Percentiles rank a stretch among this genome's conserved stretches.
Conservation (phyloP, 2,329 filamentous ascomycete species). For the Colletotrichum paranaense region DNA sequence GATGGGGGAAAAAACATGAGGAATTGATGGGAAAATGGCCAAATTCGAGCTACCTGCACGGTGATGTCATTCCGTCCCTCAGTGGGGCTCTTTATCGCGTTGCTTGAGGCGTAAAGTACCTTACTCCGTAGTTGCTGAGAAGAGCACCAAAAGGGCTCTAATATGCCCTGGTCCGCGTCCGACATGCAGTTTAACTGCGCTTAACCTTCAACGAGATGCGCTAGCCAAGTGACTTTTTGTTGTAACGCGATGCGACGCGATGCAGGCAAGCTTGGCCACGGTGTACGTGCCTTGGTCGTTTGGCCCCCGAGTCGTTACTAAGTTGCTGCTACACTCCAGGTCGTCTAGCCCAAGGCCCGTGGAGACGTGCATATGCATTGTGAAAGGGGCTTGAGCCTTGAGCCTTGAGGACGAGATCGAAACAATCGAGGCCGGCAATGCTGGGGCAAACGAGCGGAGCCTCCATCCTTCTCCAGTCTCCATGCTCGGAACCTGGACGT, state of each 20-base stretch:
- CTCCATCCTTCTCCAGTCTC: background rate
- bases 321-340: constrained; percentile 8
- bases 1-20: background rate
- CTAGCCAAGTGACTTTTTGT: constrained; percentile 4
- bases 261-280: background rate
- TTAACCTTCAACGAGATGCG: background rate
- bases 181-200: constrained; percentile 1
- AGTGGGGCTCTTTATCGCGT: constrained; percentile 11
- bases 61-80: constrained; percentile 29
- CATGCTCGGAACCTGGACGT: too few relatives aligned
- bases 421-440: constrained; percentile 24
- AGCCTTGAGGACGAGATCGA: constrained; percentile 16
- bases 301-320: background rate
- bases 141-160: background rate
- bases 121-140: background rate
- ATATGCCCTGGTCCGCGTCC: background rate
- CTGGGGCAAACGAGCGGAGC: constrained; percentile 3
- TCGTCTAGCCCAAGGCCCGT: constrained; percentile 22
- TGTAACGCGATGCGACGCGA: constrained; percentile 2
- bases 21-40: background rate
- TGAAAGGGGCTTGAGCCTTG: constrained; percentile 22
- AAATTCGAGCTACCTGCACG: background rate
- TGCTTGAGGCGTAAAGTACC: background rate
- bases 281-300: background rate
- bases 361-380: constrained; percentile 31